Base-by-base conservation (phyloP, 805 yeast species). In the Myxozyma geophila region DNA sequence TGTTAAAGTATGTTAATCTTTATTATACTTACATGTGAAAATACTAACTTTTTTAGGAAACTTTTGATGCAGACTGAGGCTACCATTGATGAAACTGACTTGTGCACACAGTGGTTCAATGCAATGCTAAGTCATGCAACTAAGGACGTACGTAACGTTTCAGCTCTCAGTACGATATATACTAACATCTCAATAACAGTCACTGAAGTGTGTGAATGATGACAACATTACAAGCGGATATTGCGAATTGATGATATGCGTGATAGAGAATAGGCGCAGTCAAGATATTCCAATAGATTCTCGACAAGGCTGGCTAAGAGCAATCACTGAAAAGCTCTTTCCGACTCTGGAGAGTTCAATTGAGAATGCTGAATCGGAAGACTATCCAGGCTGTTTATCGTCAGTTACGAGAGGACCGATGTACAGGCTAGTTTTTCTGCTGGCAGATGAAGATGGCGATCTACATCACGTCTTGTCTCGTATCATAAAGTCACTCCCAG, bases 161-260 rank as follows among this genome's bases (percentile, higher is more conserved):
- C 15, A n/a, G 19, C 48, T 28, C 2, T 23, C 2, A 21, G 9
- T 13, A 17, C 7, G 5, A 21, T 48, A 33, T 15, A 13, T 33
- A 21, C 51, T 40, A 36, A 15, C 9, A 15, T 15, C 12, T 13
- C 6, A 10, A 17, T 15, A 21, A 12, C 33, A 62, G 63, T 52
- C 64, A 8, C 47, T 63, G 15, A 47, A 52, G 10, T 33, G 33
- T 12, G 19, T 40, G 17, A 37, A 41, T 9, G 17, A 36, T 15
- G 60, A 63, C 28, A 40, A 46, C 39, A 50, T 55, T 35, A 48
- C 51, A 6, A 41, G 40, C 12, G 67, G 67, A 7, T 63, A 63
- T 46, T 40, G 47, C 8, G 15, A 17, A 12, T 50, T 63, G 13
- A 47, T 58, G 40, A 28, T 52, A 21, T 57, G 64, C 39, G 51